These are phyloP conservation scores for Podospora bellae-mahoneyi DNA, from an alignment of 495 filamentous ascomycete species.

Conservation along the genomic window DNA sequence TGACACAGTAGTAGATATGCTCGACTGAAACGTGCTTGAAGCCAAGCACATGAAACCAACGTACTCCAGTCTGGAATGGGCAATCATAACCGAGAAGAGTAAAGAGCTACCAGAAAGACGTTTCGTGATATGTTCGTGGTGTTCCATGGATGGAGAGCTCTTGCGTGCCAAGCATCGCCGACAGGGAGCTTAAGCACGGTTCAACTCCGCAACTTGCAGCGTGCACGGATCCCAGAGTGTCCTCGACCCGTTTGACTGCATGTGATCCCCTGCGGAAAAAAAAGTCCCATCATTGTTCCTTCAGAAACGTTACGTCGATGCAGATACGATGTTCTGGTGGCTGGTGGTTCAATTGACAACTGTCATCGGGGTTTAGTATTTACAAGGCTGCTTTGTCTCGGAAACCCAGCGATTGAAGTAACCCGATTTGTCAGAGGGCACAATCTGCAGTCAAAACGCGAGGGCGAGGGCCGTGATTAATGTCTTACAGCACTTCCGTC, in stretches of 20 bases:
- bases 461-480: slow-evolving; percentile 4
- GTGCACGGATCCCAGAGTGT: neutral
- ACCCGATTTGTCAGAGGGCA: neutral
- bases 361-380: too few species aligned
- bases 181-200: neutral
- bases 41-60: neutral
- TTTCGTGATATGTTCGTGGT: neutral
- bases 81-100: neutral
- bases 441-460: slow-evolving; percentile 6
- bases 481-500: slow-evolving; percentile 16
- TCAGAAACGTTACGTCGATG: neutral
- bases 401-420: neutral
- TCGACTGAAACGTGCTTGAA: neutral
- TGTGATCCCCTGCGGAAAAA: neutral
- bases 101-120: neutral
- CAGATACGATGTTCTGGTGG: neutral
- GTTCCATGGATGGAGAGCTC: slow-evolving; percentile 1
- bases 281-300: neutral
- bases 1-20: neutral
- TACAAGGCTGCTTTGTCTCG: neutral
- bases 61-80: neutral
- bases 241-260: neutral
- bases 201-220: slow-evolving; percentile 2
- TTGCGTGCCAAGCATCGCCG: neutral
- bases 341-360: neutral